Percentiles rank a stretch among this genome's conserved stretches.
Conservation (phyloP, 1,284 basidiomycete species). For the Ganoderma lucidum region DNA sequence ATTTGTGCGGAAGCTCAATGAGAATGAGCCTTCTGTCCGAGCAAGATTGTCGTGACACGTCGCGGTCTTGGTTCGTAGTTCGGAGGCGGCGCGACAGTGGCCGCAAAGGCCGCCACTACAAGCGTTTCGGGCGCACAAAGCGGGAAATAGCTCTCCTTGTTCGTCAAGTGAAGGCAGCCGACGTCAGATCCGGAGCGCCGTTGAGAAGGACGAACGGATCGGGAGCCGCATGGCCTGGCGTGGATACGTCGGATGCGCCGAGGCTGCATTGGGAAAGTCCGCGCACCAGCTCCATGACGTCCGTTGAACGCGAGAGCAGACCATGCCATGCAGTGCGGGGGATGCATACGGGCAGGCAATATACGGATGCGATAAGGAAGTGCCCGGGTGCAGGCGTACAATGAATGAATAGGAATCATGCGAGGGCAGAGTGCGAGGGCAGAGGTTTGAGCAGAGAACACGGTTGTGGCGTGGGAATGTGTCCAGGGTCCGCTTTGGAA, state of each 20-base stretch:
- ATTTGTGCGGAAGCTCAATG: not conserved
- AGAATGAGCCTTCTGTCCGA: not conserved
- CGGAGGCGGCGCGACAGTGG: not conserved
- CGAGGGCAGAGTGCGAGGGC: not conserved
- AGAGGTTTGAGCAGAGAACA: not conserved
- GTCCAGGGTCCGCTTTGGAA: conserved; percentile 1
- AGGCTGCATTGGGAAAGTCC: not conserved
- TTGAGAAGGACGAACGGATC: not conserved
- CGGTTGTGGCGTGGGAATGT: conserved; percentile 33
- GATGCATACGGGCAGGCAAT: not conserved
- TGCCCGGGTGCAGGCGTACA: not conserved
- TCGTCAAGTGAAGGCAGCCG: not conserved
- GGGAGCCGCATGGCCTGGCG: conserved; percentile 6
- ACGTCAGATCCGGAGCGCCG: not conserved
- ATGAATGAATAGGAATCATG: not conserved
- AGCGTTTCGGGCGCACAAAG: not conserved
- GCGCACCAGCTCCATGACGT: not conserved
- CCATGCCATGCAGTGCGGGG: not conserved
- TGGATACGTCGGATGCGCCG: conserved; percentile 7
- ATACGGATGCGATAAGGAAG: not conserved
- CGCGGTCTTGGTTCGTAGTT: conserved; percentile 1
- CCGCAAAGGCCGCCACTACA: not conserved
- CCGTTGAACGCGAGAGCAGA: not conserved
- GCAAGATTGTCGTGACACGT: not conserved
- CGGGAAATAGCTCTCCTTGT: conserved; percentile 1